These are phyloP conservation scores for Fraxinus pennsylvanica DNA, from an alignment of 257 asterid genomes.

Conservation along the genomic window DNA sequence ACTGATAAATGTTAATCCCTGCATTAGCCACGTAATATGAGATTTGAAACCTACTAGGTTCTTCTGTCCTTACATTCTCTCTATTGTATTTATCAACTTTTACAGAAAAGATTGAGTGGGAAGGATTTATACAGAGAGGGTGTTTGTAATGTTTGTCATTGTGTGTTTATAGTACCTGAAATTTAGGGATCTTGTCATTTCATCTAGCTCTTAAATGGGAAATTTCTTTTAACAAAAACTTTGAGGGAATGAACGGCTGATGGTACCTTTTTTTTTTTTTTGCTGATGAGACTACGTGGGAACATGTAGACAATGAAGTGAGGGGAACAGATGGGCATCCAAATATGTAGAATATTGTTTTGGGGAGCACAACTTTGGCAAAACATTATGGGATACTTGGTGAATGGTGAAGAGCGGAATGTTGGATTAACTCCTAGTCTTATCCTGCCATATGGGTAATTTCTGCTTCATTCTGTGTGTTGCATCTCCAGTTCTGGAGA, in stretches of 20 bases:
- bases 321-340: neutral
- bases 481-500: neutral
- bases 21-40: neutral
- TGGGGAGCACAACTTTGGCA: neutral
- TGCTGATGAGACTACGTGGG: neutral
- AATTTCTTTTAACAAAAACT: neutral
- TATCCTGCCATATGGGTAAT: neutral
- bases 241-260: too few relatives aligned
- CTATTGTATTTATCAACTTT: neutral
- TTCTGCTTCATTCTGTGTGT: neutral
- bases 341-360: neutral
- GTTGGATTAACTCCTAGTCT: neutral
- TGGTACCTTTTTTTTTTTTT: too few relatives aligned
- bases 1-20: neutral
- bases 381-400: neutral
- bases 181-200: neutral
- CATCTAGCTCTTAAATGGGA: neutral
- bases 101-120: neutral
- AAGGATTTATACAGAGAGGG: neutral
- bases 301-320: neutral
- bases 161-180: neutral
- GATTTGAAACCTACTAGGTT: neutral
- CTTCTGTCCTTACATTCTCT: neutral
- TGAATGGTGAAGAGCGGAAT: neutral
- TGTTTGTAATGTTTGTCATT: neutral